Evolutionary conservation across 1,284 basidiomycete species (phyloP).

Genomic region (Heterobasidion irregulare): DNA sequence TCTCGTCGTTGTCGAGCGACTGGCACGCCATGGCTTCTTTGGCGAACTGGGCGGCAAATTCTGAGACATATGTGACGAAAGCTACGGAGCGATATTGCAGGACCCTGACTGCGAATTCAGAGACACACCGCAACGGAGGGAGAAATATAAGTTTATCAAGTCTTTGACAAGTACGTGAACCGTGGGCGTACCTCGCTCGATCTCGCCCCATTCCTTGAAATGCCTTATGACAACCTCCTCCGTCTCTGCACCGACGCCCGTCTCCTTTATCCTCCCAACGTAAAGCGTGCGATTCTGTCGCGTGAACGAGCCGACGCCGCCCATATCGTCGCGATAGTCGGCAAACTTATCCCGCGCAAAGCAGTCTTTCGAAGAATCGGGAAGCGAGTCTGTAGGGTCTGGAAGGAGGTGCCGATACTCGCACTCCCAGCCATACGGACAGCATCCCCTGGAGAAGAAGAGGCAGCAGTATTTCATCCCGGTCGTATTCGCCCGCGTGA

Average conservation of each 20-base stretch:
- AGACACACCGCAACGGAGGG: conserved; percentile 1
- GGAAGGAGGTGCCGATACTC: conserved; percentile 89
- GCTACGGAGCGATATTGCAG: conserved; percentile 93
- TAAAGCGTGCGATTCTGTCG: conserved; percentile 93
- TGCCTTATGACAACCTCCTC: conserved; percentile 86
- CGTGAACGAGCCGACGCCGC: conserved; percentile 94
- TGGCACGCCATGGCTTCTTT: conserved; percentile 99
- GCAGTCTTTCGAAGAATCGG: conserved; percentile 92
- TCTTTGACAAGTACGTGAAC: no score
- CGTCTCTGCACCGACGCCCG: conserved; percentile 79
- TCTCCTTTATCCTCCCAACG: conserved; percentile 90
- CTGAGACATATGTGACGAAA: conserved; percentile 91
- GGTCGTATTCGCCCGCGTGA: conserved; percentile 89
- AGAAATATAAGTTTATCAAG: not conserved
- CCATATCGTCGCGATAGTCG: conserved; percentile 99
- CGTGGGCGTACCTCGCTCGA: conserved; percentile 74
- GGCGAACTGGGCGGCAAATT: conserved; percentile 89
- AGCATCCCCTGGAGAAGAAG: conserved; percentile 94
- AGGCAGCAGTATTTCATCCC: conserved; percentile 91
- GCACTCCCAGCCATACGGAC: conserved; percentile 97
- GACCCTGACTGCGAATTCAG: conserved; percentile 62
- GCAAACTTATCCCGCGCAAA: conserved; percentile 97
- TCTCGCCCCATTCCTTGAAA: conserved; percentile 97
- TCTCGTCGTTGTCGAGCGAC: conserved; percentile 95
- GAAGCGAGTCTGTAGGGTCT: conserved; percentile 57